A percentile compares a stretch with the other conserved stretches of the same genome.
Evolutionary conservation across 306 rosid species (phyloP).

Genomic region (Casuarina cunninghamiana): DNA sequence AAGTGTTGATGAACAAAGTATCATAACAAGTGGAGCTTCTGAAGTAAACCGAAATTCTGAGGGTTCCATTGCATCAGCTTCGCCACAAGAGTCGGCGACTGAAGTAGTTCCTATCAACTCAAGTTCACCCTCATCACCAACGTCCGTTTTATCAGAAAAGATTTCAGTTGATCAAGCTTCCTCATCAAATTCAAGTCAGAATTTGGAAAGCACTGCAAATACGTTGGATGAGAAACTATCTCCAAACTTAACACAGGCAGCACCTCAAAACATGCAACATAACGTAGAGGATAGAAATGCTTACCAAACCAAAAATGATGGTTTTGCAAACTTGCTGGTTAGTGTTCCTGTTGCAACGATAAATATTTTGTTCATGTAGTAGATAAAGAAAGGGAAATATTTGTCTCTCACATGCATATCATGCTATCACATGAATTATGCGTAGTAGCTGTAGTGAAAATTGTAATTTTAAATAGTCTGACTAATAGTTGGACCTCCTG

Average conservation of each 20-base stretch:
- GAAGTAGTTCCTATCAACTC: conserved; percentile 34
- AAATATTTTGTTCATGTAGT: background rate
- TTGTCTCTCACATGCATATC: background rate
- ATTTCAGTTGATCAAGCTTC: conserved; percentile 22
- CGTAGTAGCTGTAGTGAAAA: too few species aligned
- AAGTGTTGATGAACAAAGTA: conserved; percentile 13
- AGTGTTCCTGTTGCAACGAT: conserved; percentile 9
- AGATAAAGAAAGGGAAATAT: background rate
- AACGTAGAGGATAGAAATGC: conserved; percentile 13
- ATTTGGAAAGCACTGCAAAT: conserved; percentile 25
- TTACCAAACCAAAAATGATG: conserved; percentile 23
- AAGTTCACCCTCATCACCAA: conserved; percentile 50
- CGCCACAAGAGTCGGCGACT: conserved; percentile 28
- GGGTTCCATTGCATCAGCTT: conserved; percentile 20
- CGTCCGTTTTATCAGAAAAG: conserved; percentile 34
- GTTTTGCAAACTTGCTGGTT: conserved; percentile 40
- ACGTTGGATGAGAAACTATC: conserved; percentile 16
- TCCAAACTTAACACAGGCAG: conserved; percentile 4
- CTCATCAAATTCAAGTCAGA: conserved; percentile 28
- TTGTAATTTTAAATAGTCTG: background rate
- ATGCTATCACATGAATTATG: background rate
- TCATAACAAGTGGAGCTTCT: conserved; percentile 13
- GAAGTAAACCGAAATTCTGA: background rate
- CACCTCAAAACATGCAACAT: conserved; percentile 7
- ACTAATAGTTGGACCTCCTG: conserved; percentile 1